These are phyloP conservation scores for Lactarius indigo DNA, from an alignment of 768 basidiomycete species.

Conservation along the genomic window DNA sequence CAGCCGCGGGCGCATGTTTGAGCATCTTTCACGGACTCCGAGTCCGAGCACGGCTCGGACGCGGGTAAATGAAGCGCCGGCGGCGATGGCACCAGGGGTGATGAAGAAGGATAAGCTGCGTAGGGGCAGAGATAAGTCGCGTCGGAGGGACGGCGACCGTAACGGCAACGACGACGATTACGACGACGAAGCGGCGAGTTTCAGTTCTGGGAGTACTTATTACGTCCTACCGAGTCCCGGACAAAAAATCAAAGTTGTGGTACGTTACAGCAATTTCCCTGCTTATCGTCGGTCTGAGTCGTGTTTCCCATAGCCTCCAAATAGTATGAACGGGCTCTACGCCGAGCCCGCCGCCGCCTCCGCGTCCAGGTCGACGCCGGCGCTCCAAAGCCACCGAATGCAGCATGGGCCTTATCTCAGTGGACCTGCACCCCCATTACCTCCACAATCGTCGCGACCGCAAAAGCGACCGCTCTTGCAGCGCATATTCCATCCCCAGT, in stretches of 20 bases:
- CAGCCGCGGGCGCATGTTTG: slow-evolving; percentile 18
- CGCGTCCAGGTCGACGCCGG: slow-evolving; percentile 17
- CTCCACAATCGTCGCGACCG: slow-evolving; percentile 8
- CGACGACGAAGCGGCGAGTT: slow-evolving; percentile 40
- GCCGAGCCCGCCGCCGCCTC: slow-evolving; percentile 17
- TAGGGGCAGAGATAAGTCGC: slow-evolving; percentile 1
- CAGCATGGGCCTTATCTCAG: neutral
- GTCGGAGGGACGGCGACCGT: neutral
- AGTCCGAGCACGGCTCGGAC: slow-evolving; percentile 12
- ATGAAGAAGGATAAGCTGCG: slow-evolving; percentile 9
- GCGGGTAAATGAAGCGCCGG: slow-evolving; percentile 2
- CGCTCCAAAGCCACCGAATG: slow-evolving; percentile 13
- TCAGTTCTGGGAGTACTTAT: slow-evolving; percentile 67
- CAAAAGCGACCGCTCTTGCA: slow-evolving; percentile 25
- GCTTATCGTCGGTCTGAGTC: neutral
- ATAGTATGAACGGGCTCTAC: slow-evolving; percentile 13
- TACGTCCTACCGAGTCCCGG: slow-evolving; percentile 67
- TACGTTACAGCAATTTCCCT: slow-evolving; percentile 40
- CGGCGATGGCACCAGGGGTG: neutral
- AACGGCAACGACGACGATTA: slow-evolving; percentile 5
- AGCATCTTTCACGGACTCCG: slow-evolving; percentile 24
- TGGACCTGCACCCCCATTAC: neutral
- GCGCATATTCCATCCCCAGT: slow-evolving; percentile 24
- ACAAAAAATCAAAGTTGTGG: slow-evolving; percentile 74
- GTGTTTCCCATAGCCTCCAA: slow-evolving; percentile 8